Evolutionary conservation across 73 alveolate genomes (phyloP).

Genomic region (Tetrahymena borealis): DNA sequence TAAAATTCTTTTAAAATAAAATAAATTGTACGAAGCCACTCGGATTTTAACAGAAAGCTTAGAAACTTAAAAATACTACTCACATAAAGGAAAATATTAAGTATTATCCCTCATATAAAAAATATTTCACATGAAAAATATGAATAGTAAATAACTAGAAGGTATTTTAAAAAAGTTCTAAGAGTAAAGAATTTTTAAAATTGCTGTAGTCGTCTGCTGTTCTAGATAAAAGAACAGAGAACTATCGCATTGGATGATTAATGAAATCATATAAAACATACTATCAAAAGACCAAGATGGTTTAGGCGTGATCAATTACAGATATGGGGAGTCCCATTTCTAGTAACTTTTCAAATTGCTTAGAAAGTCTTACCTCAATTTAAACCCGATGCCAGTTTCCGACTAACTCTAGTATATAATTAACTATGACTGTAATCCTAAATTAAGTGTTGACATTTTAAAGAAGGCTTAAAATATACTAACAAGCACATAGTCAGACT

Average conservation of each 20-base stretch:
- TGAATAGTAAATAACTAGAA: background rate
- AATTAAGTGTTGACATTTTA: no score
- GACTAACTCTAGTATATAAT: background rate
- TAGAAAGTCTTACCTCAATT: background rate
- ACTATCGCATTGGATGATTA: background rate
- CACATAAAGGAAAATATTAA: background rate
- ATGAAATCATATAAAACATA: background rate
- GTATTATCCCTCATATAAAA: background rate
- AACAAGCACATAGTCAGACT: no score
- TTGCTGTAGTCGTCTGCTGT: background rate
- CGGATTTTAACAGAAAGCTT: background rate
- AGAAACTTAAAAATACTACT: background rate
- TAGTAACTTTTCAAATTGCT: background rate
- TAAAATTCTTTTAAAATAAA: background rate
- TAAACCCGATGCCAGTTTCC: background rate
- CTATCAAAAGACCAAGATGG: background rate
- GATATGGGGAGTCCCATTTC: background rate
- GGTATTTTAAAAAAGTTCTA: background rate
- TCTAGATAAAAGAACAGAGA: background rate
- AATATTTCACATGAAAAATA: background rate
- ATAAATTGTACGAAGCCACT: background rate
- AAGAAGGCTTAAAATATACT: no score
- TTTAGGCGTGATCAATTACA: background rate
- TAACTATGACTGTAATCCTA: background rate
- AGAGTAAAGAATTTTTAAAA: background rate